Conservation (phyloP, 1,284 basidiomycete species). For the Austropuccinia psidii region DNA sequence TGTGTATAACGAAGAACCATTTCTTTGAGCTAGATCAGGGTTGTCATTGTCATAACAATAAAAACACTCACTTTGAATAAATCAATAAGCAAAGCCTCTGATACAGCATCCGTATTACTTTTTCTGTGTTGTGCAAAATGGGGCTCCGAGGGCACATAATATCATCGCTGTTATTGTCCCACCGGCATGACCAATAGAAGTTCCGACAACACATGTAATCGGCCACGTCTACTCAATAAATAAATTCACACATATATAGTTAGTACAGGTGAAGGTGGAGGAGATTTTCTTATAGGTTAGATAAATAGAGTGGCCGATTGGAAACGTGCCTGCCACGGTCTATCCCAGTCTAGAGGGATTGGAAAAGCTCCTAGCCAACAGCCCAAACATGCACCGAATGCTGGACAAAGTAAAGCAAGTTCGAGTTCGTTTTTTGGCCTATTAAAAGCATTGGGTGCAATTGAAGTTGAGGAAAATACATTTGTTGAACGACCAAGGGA, state of each 20-base stretch:
- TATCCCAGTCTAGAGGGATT: conserved; percentile 85
- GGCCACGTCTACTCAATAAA: conserved; percentile 39
- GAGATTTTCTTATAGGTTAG: background rate
- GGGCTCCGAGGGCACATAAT: too few relatives aligned
- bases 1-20: too few relatives aligned
- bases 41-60: too few relatives aligned
- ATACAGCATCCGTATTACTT: too few relatives aligned
- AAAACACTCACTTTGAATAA: too few relatives aligned
- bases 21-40: too few relatives aligned
- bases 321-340: conserved; percentile 77
- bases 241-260: too few relatives aligned
- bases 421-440: conserved; percentile 64
- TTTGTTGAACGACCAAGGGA: background rate
- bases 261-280: background rate
- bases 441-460: conserved; percentile 15
- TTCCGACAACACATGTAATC: conserved; percentile 40
- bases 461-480: background rate
- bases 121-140: too few relatives aligned
- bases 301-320: background rate
- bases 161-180: conserved; percentile 37
- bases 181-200: conserved; percentile 38
- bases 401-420: conserved; percentile 68
- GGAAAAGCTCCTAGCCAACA: conserved; percentile 71
- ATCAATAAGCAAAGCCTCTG: too few relatives aligned
- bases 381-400: conserved; percentile 63